A percentile compares a stretch with the other conserved stretches of the same genome.
These are phyloP conservation scores for Pistacia atlantica DNA, from an alignment of 345 rosid genomes.

Conservation along the genomic window DNA sequence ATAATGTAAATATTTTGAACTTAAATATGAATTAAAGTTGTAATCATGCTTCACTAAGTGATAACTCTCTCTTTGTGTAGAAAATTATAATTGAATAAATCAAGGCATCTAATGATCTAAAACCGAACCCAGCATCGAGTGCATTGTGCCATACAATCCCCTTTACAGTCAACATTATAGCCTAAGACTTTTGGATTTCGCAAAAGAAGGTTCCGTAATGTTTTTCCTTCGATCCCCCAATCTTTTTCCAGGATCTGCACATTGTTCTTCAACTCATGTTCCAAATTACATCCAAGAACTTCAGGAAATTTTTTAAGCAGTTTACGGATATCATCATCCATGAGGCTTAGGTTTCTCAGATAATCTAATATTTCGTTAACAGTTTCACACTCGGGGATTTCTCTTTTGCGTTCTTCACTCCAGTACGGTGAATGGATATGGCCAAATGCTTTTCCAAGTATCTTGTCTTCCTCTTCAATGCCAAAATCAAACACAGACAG, in stretches of 20 bases:
- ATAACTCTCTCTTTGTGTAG: constrained; percentile 14
- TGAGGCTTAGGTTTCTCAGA: constrained; percentile 60
- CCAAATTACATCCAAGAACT: constrained; percentile 79
- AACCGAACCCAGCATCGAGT: constrained; percentile 96
- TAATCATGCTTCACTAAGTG: neutral
- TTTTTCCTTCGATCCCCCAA: constrained; percentile 83
- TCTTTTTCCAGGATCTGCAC: constrained; percentile 67
- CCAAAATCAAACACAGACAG: constrained; percentile 62
- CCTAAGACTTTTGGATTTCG: constrained; percentile 94
- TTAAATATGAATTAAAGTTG: neutral
- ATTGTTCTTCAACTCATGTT: constrained; percentile 68
- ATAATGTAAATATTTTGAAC: neutral
- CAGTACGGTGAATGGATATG: constrained; percentile 82
- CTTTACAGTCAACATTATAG: constrained; percentile 88
- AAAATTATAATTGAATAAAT: neutral
- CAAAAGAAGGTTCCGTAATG: constrained; percentile 64
- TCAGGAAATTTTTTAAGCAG: constrained; percentile 89
- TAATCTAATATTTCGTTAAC: constrained; percentile 58
- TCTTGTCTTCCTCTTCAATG: constrained; percentile 75
- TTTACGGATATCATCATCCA: constrained; percentile 65
- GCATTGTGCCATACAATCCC: constrained; percentile 89
- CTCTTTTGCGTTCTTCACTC: constrained; percentile 76
- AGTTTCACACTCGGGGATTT: constrained; percentile 61
- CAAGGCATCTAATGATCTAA: constrained; percentile 26
- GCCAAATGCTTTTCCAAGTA: constrained; percentile 88